Percentiles rank a stretch among this genome's conserved stretches.
phyloP scores from a whole-genome alignment of 78 protist species.

The Corallochytrium limacisporum region DNA sequence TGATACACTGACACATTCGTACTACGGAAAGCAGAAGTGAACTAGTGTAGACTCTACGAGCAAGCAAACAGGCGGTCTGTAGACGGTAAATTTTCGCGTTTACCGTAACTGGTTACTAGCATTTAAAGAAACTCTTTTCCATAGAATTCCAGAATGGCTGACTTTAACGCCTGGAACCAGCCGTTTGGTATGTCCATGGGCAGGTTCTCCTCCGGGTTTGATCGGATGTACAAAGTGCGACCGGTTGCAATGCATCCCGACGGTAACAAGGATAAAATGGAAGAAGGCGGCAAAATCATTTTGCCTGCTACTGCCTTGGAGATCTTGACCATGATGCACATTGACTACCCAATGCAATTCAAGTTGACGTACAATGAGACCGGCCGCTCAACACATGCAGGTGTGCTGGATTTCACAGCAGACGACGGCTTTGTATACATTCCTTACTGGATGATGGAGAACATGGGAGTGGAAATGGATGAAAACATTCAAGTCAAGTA shows the following conservation, averaged over 20 bases:
- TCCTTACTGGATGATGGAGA: constrained; percentile 65
- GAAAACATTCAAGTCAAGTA: constrained; percentile 24
- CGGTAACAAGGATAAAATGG: neutral
- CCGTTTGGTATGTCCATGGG: no score
- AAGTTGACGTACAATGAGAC: neutral
- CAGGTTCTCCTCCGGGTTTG: neutral
- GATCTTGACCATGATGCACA: neutral
- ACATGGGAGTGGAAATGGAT: constrained; percentile 26
- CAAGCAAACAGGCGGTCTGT: no score
- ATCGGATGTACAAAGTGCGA: neutral
- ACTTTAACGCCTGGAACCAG: no score
- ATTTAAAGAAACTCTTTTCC: no score
- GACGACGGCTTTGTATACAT: constrained; percentile 55
- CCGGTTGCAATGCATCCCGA: neutral
- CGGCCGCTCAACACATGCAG: constrained; percentile 31
- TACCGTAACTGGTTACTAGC: no score
- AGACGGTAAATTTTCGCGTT: no score
- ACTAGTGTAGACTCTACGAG: no score
- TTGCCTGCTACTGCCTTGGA: constrained; percentile 19
- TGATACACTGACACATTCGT: no score
- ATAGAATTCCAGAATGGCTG: no score
- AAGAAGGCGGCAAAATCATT: neutral
- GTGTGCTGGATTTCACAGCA: constrained; percentile 69
- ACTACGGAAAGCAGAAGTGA: no score
- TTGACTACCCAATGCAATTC: constrained; percentile 13